Evolutionary conservation across 1,139 yeast species (phyloP).

Genomic region (Yamadazyma kanchanaburiensis): DNA sequence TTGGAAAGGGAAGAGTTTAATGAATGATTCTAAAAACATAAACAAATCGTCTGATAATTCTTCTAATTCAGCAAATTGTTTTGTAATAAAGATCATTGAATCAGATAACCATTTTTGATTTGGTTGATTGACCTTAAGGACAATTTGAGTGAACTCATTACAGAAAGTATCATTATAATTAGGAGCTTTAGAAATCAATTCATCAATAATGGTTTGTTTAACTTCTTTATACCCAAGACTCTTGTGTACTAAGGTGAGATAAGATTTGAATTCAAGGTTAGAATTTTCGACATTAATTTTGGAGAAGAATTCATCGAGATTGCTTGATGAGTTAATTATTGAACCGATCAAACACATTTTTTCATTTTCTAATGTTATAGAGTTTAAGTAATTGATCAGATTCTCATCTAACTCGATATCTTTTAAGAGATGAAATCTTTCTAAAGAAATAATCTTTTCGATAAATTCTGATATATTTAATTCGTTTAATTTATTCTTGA

Average conservation of each 20-base stretch:
- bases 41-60: slow-evolving; percentile 31
- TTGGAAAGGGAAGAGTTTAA: slow-evolving; percentile 29
- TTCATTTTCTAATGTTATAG: neutral
- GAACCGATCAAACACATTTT: slow-evolving; percentile 6
- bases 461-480: slow-evolving; percentile 5
- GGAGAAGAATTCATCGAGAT: slow-evolving; percentile 3
- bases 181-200: slow-evolving; percentile 4
- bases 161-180: slow-evolving; percentile 5
- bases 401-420: slow-evolving; percentile 2
- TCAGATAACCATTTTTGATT: slow-evolving; percentile 42
- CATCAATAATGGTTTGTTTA: neutral
- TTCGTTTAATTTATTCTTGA: slow-evolving; percentile 6
- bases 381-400: slow-evolving; percentile 1
- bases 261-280: slow-evolving; percentile 1
- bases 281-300: slow-evolving; percentile 3
- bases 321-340: slow-evolving; percentile 1
- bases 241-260: slow-evolving; percentile 3
- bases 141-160: slow-evolving; percentile 5
- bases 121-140: slow-evolving; percentile 1
- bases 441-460: slow-evolving; percentile 3
- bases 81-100: slow-evolving; percentile 58
- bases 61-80: slow-evolving; percentile 53
- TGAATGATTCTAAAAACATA: slow-evolving; percentile 19
- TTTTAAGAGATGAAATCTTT: slow-evolving; percentile 7
- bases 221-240: slow-evolving; percentile 2